These are phyloP conservation scores for Fusarium sp. DNA, from an alignment of 2,329 filamentous ascomycete species.

Conservation along the genomic window DNA sequence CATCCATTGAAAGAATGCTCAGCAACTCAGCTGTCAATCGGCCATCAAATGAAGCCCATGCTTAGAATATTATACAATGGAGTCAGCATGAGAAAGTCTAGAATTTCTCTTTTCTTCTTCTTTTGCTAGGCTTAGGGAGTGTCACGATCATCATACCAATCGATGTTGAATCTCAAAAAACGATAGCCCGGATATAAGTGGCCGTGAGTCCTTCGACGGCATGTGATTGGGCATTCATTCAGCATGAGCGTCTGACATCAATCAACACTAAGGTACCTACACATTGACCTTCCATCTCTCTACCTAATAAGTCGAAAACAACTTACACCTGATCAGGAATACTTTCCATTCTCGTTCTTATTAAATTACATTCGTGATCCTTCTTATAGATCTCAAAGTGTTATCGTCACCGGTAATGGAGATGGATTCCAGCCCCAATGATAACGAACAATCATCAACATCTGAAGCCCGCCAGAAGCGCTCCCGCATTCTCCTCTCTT, in stretches of 20 bases:
- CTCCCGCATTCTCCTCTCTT: constrained; percentile 65
- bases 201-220: background rate
- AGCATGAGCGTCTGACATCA: constrained; percentile 4
- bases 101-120: background rate
- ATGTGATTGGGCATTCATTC: constrained; percentile 9
- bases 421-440: constrained; percentile 42
- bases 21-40: background rate
- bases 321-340: background rate
- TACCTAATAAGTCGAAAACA: background rate
- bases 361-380: background rate
- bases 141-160: background rate
- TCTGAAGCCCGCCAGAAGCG: constrained; percentile 56
- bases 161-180: too few relatives aligned
- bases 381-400: background rate
- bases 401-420: constrained; percentile 16
- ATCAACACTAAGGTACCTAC: too few relatives aligned
- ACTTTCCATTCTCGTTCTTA: background rate
- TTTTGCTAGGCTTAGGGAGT: background rate
- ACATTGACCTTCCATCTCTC: background rate
- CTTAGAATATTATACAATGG: background rate
- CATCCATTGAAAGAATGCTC: background rate
- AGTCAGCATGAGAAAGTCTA: background rate
- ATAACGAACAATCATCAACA: constrained; percentile 36
- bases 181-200: background rate
- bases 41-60: background rate